Percentiles rank a stretch among this genome's conserved stretches.
Evolutionary conservation across 2,329 filamentous ascomycete species (phyloP).

Genomic region (Xylariaceae sp.): DNA sequence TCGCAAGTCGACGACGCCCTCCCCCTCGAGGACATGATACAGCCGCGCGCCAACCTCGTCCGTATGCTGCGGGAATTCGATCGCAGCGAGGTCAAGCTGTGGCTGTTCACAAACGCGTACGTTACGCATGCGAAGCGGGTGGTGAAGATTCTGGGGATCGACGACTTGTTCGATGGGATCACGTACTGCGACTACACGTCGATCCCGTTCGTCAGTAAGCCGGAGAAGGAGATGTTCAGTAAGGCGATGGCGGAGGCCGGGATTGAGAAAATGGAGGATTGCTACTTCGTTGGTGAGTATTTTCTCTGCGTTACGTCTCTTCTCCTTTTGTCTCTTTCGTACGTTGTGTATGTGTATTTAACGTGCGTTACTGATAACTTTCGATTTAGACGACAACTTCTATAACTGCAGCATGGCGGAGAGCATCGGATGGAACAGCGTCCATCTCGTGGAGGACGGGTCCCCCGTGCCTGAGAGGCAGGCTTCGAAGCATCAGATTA

Average conservation of each 20-base stretch:
- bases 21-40: slow-evolving; percentile 11
- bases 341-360: neutral
- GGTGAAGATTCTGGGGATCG: slow-evolving; percentile 10
- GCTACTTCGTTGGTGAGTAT: slow-evolving; percentile 16
- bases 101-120: slow-evolving; percentile 17
- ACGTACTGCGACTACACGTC: slow-evolving; percentile 16
- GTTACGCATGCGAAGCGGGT: slow-evolving; percentile 15
- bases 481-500: slow-evolving; percentile 13
- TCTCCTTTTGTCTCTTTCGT: neutral
- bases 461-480: slow-evolving; percentile 1
- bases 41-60: slow-evolving; percentile 3
- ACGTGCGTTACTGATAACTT: neutral
- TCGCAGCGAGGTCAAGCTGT: slow-evolving; percentile 11
- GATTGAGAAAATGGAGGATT: slow-evolving; percentile 12
- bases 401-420: slow-evolving; percentile 14
- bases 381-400: slow-evolving; percentile 11
- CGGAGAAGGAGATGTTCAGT: slow-evolving; percentile 14
- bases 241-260: slow-evolving; percentile 18
- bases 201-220: slow-evolving; percentile 16
- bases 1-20: slow-evolving; percentile 15
- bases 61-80: slow-evolving; percentile 13
- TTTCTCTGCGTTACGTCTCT: neutral
- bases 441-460: slow-evolving; percentile 14
- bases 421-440: slow-evolving; percentile 15
- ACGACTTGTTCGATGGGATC: slow-evolving; percentile 16